phyloP scores from a whole-genome alignment of 2,329 filamentous ascomycete species.

The Purpureocillium takamizusanense region DNA sequence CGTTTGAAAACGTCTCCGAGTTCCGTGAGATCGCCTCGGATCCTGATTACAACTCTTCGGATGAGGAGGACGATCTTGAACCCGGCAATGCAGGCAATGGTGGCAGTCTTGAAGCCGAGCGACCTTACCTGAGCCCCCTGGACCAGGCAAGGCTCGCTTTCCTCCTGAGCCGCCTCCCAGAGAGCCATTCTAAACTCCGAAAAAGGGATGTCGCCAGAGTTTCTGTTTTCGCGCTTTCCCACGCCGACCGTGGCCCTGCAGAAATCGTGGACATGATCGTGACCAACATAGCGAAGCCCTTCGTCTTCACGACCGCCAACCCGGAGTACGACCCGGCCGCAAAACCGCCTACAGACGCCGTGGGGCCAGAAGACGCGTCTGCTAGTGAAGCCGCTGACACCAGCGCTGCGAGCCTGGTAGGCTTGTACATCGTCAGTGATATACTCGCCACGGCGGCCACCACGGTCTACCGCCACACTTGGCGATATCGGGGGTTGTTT shows the following conservation, averaged over 20 bases:
- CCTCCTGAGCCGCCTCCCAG: conserved; percentile 74
- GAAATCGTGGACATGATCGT: conserved; percentile 89
- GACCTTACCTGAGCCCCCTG: conserved; percentile 68
- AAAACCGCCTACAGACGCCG: conserved; percentile 17
- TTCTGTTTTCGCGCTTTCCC: conserved; percentile 80
- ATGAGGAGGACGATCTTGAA: conserved; percentile 66
- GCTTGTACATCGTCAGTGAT: conserved; percentile 68
- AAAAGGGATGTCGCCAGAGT: conserved; percentile 82
- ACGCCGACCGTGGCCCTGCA: conserved; percentile 75
- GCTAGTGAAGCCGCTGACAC: conserved; percentile 45
- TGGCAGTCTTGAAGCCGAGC: conserved; percentile 36
- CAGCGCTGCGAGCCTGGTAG: conserved; percentile 68
- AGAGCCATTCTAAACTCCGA: conserved; percentile 61
- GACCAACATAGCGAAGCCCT: conserved; percentile 69
- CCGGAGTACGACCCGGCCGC: conserved; percentile 36
- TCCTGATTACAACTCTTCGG: conserved; percentile 76
- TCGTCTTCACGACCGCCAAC: conserved; percentile 64
- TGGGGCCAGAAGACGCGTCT: conserved; percentile 24
- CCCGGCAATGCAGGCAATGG: conserved; percentile 42
- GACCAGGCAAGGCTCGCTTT: conserved; percentile 79
- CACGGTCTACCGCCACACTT: conserved; percentile 71
- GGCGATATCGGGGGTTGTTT: conserved; percentile 77
- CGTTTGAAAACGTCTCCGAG: conserved; percentile 70
- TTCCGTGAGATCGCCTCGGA: conserved; percentile 77
- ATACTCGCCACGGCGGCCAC: conserved; percentile 70